Evolutionary conservation across 495 filamentous ascomycete genomes (phyloP), one percentile per base, ranked within the genome.

Genomic region (Neurospora sp.): DNA sequence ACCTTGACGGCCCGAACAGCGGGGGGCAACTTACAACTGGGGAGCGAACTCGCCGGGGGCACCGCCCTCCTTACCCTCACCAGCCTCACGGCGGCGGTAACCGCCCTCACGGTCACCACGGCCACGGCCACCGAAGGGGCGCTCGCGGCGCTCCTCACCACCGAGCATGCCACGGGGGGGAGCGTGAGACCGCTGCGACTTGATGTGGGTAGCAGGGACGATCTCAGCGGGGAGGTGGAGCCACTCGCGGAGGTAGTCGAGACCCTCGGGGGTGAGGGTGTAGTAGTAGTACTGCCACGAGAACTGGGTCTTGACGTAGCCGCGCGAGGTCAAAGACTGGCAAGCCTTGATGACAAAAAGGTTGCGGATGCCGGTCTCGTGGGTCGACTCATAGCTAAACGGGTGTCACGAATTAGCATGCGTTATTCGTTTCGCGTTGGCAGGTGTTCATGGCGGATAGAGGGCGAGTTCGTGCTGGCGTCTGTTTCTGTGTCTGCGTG

Each of bases 261-360:
- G 94, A 88, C 96, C 96, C 80, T 98, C 95, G 79, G 94, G 94
- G 83, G 96, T 99, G 83, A 99, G 91, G 85, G 96, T 99, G 91
- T 99, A 99, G 92, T 99, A 99, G 90, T 98, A 99, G 91, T 94
- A 98, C 88, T 99, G 96, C 96, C 96, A 99, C 74, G 94, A 97
- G 92, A 99, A 99, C 85, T 94, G 96, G 78, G 96, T 99, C 92
- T 98, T 98, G 86, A 99, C 89, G 85, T 90, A 99, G 82, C 94
- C 94, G 83, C 95, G 94, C 80, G 96, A 98, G 87, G 90, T 94
- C 80, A 99, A 89, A 74, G 96, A 99, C 89, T 99, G 96, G 86
- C 88, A 89, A 76, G 96, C 96, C 90, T 99, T 99, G 89, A 99
- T 92, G 83, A 99, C 94, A 83, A 83, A 97, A 80, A 99, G 94